Evolutionary conservation across 495 filamentous ascomycete species (phyloP).

Genomic region (Neurospora africana): DNA sequence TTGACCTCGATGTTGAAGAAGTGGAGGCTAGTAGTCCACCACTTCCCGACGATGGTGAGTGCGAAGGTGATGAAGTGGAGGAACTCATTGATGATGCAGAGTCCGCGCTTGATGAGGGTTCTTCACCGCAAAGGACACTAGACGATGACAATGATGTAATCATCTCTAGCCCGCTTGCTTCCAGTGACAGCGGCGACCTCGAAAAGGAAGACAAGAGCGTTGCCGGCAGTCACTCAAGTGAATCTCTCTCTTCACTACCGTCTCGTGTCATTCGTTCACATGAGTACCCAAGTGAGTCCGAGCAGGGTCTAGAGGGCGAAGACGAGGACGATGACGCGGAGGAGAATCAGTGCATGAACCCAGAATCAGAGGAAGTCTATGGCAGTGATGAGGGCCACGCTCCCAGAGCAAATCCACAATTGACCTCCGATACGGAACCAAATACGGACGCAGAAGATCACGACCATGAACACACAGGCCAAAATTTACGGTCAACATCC

Average conservation of each 20-base stretch:
- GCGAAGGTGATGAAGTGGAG: slow-evolving; percentile 1
- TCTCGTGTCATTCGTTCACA: not conserved
- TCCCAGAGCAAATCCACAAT: not conserved
- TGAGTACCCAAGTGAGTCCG: not conserved
- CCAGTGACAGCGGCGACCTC: not conserved
- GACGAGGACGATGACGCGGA: not conserved
- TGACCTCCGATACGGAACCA: not conserved
- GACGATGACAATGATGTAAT: not conserved
- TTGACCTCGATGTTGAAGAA: slow-evolving; percentile 6
- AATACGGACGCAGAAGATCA: slow-evolving; percentile 8
- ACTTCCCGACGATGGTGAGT: not conserved
- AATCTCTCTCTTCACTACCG: not conserved
- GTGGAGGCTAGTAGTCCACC: slow-evolving; percentile 5
- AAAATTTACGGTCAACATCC: not conserved
- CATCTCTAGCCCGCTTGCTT: not conserved
- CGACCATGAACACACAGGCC: not conserved
- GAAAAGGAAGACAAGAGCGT: not conserved
- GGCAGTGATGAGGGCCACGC: not conserved
- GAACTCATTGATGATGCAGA: slow-evolving; percentile 18
- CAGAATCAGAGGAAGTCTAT: not conserved
- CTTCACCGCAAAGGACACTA: not conserved
- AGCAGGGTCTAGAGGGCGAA: not conserved
- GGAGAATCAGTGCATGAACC: not conserved
- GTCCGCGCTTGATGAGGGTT: slow-evolving; percentile 5
- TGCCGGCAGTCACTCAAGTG: not conserved